Conservation (phyloP, 73 alveolate species). For the Paramecium sonneborni region DNA sequence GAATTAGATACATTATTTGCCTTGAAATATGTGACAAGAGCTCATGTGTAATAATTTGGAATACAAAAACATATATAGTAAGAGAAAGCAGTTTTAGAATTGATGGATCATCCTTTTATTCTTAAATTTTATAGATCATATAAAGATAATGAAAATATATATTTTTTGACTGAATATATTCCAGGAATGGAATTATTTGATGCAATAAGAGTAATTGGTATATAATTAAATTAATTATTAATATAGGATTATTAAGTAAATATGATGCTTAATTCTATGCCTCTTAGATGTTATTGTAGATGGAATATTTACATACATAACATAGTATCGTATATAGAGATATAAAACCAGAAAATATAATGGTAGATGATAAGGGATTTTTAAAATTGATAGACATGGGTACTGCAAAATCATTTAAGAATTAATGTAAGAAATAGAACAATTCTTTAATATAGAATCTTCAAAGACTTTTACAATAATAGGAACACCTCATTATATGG, state of each 20-base stretch:
- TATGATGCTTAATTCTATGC: slow-evolving; percentile 62
- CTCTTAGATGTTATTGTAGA: slow-evolving; percentile 23
- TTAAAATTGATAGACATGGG: slow-evolving; percentile 67
- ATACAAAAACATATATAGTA: slow-evolving; percentile 71
- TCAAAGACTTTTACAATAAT: slow-evolving; percentile 64
- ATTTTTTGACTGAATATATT: slow-evolving; percentile 71
- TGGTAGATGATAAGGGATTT: slow-evolving; percentile 68
- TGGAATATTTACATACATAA: slow-evolving; percentile 60
- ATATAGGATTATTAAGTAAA: slow-evolving; percentile 34
- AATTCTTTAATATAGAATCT: not conserved
- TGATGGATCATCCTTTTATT: slow-evolving; percentile 72
- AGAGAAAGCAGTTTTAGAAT: slow-evolving; percentile 65
- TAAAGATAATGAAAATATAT: slow-evolving; percentile 69
- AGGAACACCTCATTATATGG: slow-evolving; percentile 71
- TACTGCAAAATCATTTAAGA: slow-evolving; percentile 60
- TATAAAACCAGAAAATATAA: slow-evolving; percentile 65
- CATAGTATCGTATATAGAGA: slow-evolving; percentile 63
- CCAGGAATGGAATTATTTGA: slow-evolving; percentile 75
- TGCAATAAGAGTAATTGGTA: slow-evolving; percentile 71
- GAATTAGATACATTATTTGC: slow-evolving; percentile 74
- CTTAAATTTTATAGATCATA: slow-evolving; percentile 67
- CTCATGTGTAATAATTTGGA: slow-evolving; percentile 73
- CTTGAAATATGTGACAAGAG: slow-evolving; percentile 76
- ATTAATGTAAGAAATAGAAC: not conserved
- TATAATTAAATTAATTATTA: not conserved